Conservation (phyloP, 352 stramenopile genomes). For the Sclerospora graminicola region DNA sequence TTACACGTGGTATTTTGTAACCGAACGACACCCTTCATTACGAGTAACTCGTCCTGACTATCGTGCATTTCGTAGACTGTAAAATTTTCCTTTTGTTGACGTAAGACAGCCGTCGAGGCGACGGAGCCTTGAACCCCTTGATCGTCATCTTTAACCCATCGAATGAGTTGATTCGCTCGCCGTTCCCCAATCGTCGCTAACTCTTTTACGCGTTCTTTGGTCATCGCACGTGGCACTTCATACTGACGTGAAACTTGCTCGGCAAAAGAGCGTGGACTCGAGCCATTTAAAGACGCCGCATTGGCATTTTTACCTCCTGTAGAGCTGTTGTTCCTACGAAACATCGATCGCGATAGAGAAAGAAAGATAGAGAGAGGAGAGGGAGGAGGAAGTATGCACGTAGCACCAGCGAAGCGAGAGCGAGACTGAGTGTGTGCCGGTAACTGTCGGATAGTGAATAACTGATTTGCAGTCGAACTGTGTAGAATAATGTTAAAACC, state of each 20-base stretch:
- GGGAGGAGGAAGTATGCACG: background rate
- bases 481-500: constrained; percentile 1
- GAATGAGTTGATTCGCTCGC: constrained; percentile 51
- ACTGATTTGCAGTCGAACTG: constrained; percentile 10
- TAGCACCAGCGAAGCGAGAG: constrained; percentile 15
- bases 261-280: constrained; percentile 28
- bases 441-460: constrained; percentile 5
- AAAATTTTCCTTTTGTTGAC: constrained; percentile 74
- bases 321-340: constrained; percentile 27
- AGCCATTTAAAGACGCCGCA: constrained; percentile 5
- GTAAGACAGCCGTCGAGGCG: constrained; percentile 27
- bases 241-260: constrained; percentile 58
- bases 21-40: constrained; percentile 62
- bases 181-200: constrained; percentile 36
- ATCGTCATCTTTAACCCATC: constrained; percentile 54
- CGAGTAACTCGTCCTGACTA: constrained; percentile 33
- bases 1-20: constrained; percentile 59
- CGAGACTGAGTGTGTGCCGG: constrained; percentile 5
- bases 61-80: constrained; percentile 62
- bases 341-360: constrained; percentile 13
- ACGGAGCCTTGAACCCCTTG: constrained; percentile 23
- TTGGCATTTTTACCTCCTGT: constrained; percentile 12
- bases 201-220: constrained; percentile 24
- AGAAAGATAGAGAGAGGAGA: background rate
- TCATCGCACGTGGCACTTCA: constrained; percentile 35